Percentiles rank a stretch among this genome's conserved stretches.
Evolutionary conservation across 192 early-diverging fungal species (phyloP).

Genomic region (Spizellomyces sp.): DNA sequence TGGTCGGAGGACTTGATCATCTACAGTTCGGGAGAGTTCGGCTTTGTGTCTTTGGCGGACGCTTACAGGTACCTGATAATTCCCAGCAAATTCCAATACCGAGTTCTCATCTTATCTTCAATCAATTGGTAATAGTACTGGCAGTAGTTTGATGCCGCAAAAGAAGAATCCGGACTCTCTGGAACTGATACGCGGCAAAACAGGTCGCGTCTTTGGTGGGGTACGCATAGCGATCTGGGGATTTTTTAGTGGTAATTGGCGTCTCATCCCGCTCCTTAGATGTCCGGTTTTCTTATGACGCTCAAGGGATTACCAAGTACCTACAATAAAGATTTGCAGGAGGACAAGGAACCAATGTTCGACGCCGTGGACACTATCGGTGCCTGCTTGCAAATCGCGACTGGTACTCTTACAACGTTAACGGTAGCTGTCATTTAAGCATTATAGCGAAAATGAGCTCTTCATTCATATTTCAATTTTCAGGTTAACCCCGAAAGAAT

Average conservation of each 20-base stretch:
- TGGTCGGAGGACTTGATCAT: slow-evolving; percentile 96
- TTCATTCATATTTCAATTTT: no score
- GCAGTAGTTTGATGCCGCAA: slow-evolving; percentile 97
- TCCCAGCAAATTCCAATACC: not conserved
- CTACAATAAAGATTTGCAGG: slow-evolving; percentile 99
- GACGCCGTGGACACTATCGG: slow-evolving; percentile 88
- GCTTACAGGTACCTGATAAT: slow-evolving; percentile 65
- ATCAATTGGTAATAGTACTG: slow-evolving; percentile 66
- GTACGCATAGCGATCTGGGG: slow-evolving; percentile 36
- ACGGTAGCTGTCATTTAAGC: slow-evolving; percentile 42
- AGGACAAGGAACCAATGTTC: slow-evolving; percentile 99
- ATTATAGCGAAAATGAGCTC: no score
- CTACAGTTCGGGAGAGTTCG: slow-evolving; percentile 91
- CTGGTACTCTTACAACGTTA: slow-evolving; percentile 90
- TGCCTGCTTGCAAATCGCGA: slow-evolving; percentile 89
- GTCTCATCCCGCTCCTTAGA: slow-evolving; percentile 34
- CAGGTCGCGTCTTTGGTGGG: slow-evolving; percentile 93
- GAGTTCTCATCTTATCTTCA: slow-evolving; percentile 3
- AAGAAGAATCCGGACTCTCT: slow-evolving; percentile 99
- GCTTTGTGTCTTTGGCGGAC: slow-evolving; percentile 92
- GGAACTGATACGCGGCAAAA: slow-evolving; percentile 95
- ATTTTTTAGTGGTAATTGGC: not conserved
- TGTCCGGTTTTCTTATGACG: slow-evolving; percentile 98
- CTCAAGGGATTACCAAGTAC: slow-evolving; percentile 96
- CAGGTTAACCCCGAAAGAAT: slow-evolving; percentile 73